These are phyloP conservation scores for Nicotiana rustica DNA, from an alignment of 305 asterid species.

Conservation along the genomic window DNA sequence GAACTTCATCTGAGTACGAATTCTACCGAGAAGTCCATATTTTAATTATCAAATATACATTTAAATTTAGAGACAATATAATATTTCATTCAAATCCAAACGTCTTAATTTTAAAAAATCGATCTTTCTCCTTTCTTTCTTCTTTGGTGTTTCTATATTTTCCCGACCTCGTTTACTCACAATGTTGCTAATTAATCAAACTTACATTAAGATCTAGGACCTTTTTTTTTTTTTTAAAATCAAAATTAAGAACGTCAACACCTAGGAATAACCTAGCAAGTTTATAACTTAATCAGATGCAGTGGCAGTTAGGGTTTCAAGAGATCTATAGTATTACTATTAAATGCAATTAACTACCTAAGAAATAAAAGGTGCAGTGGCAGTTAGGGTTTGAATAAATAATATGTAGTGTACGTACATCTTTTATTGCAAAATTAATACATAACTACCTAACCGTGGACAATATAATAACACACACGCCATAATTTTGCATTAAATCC, in stretches of 20 bases:
- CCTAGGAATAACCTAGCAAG: not conserved
- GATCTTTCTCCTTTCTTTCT: no score
- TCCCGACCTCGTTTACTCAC: no score
- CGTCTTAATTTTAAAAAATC: no score
- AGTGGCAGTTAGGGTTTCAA: not conserved
- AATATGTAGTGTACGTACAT: not conserved
- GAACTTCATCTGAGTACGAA: no score
- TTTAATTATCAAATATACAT: no score
- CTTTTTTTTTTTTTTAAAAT: not conserved
- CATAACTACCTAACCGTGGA: not conserved
- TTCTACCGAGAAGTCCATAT: no score
- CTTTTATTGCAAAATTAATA: not conserved
- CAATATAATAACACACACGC: not conserved
- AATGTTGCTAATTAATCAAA: no score
- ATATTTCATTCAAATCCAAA: no score
- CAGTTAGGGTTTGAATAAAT: not conserved
- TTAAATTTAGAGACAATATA: no score
- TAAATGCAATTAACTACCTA: not conserved
- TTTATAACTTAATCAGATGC: not conserved
- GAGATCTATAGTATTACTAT: not conserved
- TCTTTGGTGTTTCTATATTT: no score
- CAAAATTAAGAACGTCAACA: not conserved
- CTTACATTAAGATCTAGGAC: not conserved
- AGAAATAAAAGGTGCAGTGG: not conserved
- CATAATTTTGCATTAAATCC: conserved; percentile 3